A percentile compares a stretch with the other conserved stretches of the same genome.
These are phyloP conservation scores for Solanum ossicruentum DNA, from an alignment of 257 asterid genomes.

Conservation along the genomic window DNA sequence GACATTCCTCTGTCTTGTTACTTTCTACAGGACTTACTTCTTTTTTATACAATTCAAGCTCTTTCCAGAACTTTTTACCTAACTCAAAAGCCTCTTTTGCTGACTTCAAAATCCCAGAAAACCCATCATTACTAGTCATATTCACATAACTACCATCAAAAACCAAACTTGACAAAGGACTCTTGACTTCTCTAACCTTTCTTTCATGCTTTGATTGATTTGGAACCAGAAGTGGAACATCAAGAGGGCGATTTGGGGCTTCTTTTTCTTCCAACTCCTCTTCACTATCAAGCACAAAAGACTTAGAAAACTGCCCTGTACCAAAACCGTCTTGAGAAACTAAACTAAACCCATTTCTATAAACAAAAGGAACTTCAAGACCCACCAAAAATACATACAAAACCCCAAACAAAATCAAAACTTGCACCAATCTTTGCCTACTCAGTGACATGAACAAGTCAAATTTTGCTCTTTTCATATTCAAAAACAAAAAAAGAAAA, in stretches of 20 bases:
- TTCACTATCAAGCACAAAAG: conserved; percentile 57
- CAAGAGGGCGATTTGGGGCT: conserved; percentile 58
- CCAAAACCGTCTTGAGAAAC: conserved; percentile 29
- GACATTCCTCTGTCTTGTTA: conserved; percentile 35
- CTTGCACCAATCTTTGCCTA: conserved; percentile 50
- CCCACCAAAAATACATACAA: conserved; percentile 49
- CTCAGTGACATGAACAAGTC: conserved; percentile 45
- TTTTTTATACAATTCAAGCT: conserved; percentile 29
- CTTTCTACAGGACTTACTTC: neutral
- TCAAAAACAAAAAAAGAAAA: neutral
- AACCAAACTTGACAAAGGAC: conserved; percentile 37
- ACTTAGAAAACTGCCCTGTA: conserved; percentile 40
- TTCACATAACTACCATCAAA: conserved; percentile 39
- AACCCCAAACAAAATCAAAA: conserved; percentile 39
- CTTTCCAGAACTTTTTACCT: conserved; percentile 51
- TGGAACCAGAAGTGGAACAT: conserved; percentile 17
- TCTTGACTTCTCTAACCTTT: conserved; percentile 3
- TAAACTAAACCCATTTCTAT: conserved; percentile 31
- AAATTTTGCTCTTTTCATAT: conserved; percentile 55
- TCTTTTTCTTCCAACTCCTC: conserved; percentile 46
- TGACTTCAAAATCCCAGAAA: conserved; percentile 28
- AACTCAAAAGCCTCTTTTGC: conserved; percentile 47
- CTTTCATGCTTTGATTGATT: conserved; percentile 28
- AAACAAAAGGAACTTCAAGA: conserved; percentile 72
- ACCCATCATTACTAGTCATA: conserved; percentile 24